These are phyloP conservation scores for Tothia fuscella DNA, from an alignment of 2,329 filamentous ascomycete species.

Conservation along the genomic window DNA sequence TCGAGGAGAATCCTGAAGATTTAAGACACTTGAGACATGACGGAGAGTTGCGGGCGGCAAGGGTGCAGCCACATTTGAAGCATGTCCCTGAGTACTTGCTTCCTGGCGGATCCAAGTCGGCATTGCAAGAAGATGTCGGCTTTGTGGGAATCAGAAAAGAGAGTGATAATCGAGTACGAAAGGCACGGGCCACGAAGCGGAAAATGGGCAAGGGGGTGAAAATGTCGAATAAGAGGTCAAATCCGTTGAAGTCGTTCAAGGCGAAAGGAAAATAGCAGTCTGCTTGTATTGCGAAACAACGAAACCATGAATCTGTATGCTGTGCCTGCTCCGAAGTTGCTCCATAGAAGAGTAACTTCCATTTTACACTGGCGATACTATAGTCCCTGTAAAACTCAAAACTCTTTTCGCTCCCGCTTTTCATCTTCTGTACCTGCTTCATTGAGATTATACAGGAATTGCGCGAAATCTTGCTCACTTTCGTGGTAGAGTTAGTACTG, in stretches of 20 bases:
- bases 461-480: too few relatives aligned
- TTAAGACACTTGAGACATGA: conserved; percentile 82
- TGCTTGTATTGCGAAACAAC: background rate
- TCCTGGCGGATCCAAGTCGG: conserved; percentile 60
- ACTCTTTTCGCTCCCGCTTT: too few relatives aligned
- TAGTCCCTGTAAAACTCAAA: too few relatives aligned
- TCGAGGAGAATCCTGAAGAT: conserved; percentile 92
- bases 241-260: conserved; percentile 81
- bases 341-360: too few relatives aligned
- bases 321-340: too few relatives aligned
- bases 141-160: conserved; percentile 56
- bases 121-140: conserved; percentile 54
- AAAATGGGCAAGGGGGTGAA: conserved; percentile 40
- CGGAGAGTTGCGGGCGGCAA: conserved; percentile 68
- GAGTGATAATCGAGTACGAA: conserved; percentile 30
- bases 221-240: conserved; percentile 52
- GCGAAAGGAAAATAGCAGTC: conserved; percentile 5
- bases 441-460: too few relatives aligned
- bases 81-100: conserved; percentile 91
- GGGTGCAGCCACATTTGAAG: conserved; percentile 79
- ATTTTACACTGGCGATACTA: too few relatives aligned
- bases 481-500: too few relatives aligned
- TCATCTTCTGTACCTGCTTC: too few relatives aligned
- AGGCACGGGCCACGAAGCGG: conserved; percentile 32
- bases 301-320: too few relatives aligned